Evolutionary conservation across 1,139 yeast species (phyloP).

Genomic region (Lodderomyces orthopsilosis): DNA sequence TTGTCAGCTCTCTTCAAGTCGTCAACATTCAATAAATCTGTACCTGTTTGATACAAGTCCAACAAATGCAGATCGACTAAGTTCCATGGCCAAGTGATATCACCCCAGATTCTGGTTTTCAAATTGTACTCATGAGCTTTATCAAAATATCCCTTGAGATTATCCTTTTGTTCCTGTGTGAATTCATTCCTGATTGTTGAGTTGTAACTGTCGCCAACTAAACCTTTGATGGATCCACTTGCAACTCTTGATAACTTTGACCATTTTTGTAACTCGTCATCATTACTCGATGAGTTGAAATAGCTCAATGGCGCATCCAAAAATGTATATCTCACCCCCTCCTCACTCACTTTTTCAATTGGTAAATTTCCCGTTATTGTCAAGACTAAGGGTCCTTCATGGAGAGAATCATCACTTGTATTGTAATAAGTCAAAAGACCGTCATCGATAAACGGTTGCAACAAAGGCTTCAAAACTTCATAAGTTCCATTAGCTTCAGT

Average conservation of each 20-base stretch:
- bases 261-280: slow-evolving; percentile 19
- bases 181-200: slow-evolving; percentile 18
- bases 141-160: slow-evolving; percentile 21
- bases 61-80: slow-evolving; percentile 29
- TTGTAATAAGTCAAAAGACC: slow-evolving; percentile 37
- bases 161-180: slow-evolving; percentile 19
- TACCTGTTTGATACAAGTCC: slow-evolving; percentile 26
- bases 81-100: slow-evolving; percentile 36
- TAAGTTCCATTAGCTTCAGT: slow-evolving; percentile 36
- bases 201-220: slow-evolving; percentile 25
- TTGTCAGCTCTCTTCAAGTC: slow-evolving; percentile 28
- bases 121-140: slow-evolving; percentile 36
- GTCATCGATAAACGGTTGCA: slow-evolving; percentile 32
- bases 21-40: slow-evolving; percentile 42
- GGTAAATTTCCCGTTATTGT: slow-evolving; percentile 46
- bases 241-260: slow-evolving; percentile 34
- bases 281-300: slow-evolving; percentile 16
- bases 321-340: slow-evolving; percentile 30
- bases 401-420: slow-evolving; percentile 18
- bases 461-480: slow-evolving; percentile 25
- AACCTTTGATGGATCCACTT: slow-evolving; percentile 30
- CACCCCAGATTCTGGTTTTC: slow-evolving; percentile 47
- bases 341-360: slow-evolving; percentile 23
- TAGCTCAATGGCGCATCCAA: slow-evolving; percentile 37
- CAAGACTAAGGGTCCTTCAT: slow-evolving; percentile 36